Evolutionary conservation across 352 stramenopile species (phyloP), one percentile per base, ranked within the genome.

Genomic region (Thalassiosira hispida): DNA sequence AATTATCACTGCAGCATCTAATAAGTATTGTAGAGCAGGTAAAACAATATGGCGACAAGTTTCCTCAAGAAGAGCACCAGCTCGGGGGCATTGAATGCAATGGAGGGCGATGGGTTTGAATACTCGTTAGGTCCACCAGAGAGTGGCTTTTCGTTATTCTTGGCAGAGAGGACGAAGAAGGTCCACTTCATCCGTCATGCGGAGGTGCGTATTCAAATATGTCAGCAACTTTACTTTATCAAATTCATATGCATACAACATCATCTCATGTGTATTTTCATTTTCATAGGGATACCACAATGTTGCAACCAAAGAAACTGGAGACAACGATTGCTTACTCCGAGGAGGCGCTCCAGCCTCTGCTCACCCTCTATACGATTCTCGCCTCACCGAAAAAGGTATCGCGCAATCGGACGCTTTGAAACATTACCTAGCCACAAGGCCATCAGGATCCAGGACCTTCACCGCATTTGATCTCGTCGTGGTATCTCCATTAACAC

Each of bases 401-500:
- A 77, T 66, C 38, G 31, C 46, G 22, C 59, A 84, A 42, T 42
- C 68, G 5, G 18, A 66, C 9, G 14, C 20, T 31, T 47, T 75
- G 1, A 62, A 62, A 51, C 14, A 51, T 33, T 31, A 60, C 16
- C 47, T 82, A 20, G 44, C 61, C 6, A 31, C 25, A 25, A 44
- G 72, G 12, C 57, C 65, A 0, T 73, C 73, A 6, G 60, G 53
- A 29, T 23, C 42, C 33, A 25, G 47, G 1, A 52, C 40, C 18
- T 79, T 80, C 47, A 81, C 73, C 18, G 59, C 56, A 9, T 78
- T 78, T 49, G 57, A 80, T 55, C 44, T 74, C 8, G 66, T 87
- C 55, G 75, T 87, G 42, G 74, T 83, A 1, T 79, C 61, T 40
- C 79, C 79, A 20, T 70, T 87, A 14, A 84, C 75, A 12, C 53